Evolutionary conservation across 2,329 filamentous ascomycete genomes (phyloP), one percentile per base, ranked within the genome.

Genomic region (Fusarium fracticaudum): DNA sequence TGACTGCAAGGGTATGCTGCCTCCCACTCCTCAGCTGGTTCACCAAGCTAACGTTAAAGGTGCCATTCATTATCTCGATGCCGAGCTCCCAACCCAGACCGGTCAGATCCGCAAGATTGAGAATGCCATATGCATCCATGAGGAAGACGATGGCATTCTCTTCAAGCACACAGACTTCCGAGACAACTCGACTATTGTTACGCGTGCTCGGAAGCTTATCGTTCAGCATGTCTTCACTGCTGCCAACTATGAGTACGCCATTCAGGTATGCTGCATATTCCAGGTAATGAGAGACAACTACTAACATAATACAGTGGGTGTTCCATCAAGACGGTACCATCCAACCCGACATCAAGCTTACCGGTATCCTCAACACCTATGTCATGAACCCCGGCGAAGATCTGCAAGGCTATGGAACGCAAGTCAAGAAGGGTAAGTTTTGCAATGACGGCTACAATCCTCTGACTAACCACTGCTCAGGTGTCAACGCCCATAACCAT

Each of bases 141-240:
- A 98, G 82, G 95, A 98, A 84, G 95, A 98, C 75, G 90, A 90
- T 5, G 95, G 95, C 14, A 96, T 98, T 65, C 86, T 98, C 2
- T 98, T 97, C 89, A 98, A 98, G 85, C 94, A 97, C 84, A 95
- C 91, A 26, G 95, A 98, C 83, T 98, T 98, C 88, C 90, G 95
- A 41, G 95, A 98, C 79, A 92, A 96, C 51, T 96, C 93, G 0
- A 90, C 91, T 60, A 94, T 96, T 18, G 93, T 97, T 11, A 98
- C 95, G 2, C 91, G 95, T 38, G 94, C 92, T 7, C 91, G 94
- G 63, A 97, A 96, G 81, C 89, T 98, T 64, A 88, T 98, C 79
- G 88, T 98, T 73, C 95, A 94, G 74, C 95, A 98, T 76, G 92
- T 98, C 79, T 98, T 98, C 84, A 98, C 95, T 0, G 95, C 95